phyloP scores from a whole-genome alignment of 768 basidiomycete genomes.

The Suillus fuscotomentosus region DNA sequence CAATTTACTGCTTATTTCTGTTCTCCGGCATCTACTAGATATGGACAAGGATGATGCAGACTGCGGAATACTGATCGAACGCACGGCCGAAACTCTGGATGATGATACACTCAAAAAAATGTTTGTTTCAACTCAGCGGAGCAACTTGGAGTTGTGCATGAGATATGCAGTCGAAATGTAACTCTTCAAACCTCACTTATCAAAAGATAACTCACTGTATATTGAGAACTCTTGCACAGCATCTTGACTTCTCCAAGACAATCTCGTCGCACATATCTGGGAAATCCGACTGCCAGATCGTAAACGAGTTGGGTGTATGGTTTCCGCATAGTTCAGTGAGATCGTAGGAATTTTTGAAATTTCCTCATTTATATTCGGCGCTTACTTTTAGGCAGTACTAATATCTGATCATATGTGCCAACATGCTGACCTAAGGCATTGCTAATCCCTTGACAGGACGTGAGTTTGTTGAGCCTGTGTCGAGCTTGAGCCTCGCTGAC shows the following conservation, averaged over 20 bases:
- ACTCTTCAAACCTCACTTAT: background rate
- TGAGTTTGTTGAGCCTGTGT: too few species aligned
- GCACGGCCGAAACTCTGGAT: background rate
- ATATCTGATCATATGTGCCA: background rate
- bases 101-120: background rate
- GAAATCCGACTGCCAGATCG: background rate
- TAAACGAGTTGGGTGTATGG: background rate
- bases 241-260: background rate
- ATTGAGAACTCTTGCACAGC: background rate
- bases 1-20: background rate
- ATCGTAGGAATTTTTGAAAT: background rate
- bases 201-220: background rate
- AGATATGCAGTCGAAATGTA: background rate
- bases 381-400: background rate
- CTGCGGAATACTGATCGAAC: background rate
- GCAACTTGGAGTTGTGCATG: background rate
- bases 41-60: background rate
- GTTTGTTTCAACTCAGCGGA: background rate
- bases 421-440: background rate
- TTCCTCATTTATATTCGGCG: background rate
- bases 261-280: background rate
- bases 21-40: background rate
- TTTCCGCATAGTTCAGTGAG: background rate
- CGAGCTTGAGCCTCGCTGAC: too few species aligned
- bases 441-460: too few species aligned